Percentiles rank a stretch among this genome's conserved stretches.
Evolutionary conservation across 768 basidiomycete genomes (phyloP).

Genomic region (Agaricus subrufescens): DNA sequence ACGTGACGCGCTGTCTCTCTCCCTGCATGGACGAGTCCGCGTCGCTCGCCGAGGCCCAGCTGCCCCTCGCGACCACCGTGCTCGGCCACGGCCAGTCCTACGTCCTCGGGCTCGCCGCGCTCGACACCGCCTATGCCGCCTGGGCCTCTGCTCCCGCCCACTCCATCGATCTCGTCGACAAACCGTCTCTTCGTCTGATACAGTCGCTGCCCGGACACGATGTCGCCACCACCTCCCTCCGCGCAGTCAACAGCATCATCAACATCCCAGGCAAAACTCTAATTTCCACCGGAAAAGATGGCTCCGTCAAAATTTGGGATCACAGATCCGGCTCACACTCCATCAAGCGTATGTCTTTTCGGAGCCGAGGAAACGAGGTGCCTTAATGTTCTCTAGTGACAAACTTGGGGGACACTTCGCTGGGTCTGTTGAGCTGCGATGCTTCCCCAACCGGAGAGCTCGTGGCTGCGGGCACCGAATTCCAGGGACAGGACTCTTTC

Average conservation of each 20-base stretch:
- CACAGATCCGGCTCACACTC: constrained; percentile 47
- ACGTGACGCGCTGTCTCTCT: too few species aligned
- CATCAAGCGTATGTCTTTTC: constrained; percentile 52
- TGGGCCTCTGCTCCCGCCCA: constrained; percentile 63
- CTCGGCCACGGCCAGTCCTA: constrained; percentile 35
- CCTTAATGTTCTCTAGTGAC: constrained; percentile 46
- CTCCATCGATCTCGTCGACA: constrained; percentile 65
- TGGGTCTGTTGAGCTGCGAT: constrained; percentile 61
- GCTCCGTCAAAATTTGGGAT: constrained; percentile 73
- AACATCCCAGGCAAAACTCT: constrained; percentile 39
- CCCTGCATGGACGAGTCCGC: constrained; percentile 1
- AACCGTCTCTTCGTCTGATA: constrained; percentile 40
- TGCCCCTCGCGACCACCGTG: background rate
- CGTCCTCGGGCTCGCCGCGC: constrained; percentile 49
- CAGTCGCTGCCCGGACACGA: constrained; percentile 54
- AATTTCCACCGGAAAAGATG: constrained; percentile 68
- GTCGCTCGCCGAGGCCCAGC: background rate
- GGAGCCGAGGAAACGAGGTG: constrained; percentile 17
- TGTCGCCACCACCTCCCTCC: constrained; percentile 51
- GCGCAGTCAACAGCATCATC: constrained; percentile 36
- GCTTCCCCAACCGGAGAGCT: constrained; percentile 64
- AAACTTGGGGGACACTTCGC: constrained; percentile 27
- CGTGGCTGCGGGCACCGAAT: constrained; percentile 79
- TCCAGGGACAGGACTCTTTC: constrained; percentile 76
- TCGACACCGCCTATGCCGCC: constrained; percentile 46